phyloP scores from a whole-genome alignment of 2,329 filamentous ascomycete genomes.

The Trichophyton simii region DNA sequence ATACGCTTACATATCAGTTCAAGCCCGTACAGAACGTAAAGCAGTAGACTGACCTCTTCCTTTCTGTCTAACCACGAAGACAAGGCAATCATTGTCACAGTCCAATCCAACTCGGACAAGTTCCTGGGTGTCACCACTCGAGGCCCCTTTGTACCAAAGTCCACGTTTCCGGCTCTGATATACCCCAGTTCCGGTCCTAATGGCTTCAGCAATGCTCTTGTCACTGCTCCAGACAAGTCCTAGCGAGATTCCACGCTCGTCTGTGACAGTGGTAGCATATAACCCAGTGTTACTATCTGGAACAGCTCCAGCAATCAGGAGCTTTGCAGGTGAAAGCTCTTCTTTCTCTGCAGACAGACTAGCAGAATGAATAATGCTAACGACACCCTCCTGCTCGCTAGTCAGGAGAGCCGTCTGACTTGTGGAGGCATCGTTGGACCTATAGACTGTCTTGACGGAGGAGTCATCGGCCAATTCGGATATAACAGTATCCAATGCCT shows the following conservation, averaged over 20 bases:
- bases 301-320: slow-evolving; percentile 63
- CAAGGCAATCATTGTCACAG: slow-evolving; percentile 85
- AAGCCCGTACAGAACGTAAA: background rate
- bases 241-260: slow-evolving; percentile 71
- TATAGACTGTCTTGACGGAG: slow-evolving; percentile 29
- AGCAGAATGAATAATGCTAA: slow-evolving; percentile 63
- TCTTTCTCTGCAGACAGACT: slow-evolving; percentile 56
- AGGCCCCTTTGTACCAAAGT: slow-evolving; percentile 92
- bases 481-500: slow-evolving; percentile 21
- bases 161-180: slow-evolving; percentile 95
- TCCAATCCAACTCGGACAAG: slow-evolving; percentile 73
- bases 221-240: slow-evolving; percentile 90
- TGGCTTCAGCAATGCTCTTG: slow-evolving; percentile 75
- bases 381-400: slow-evolving; percentile 39
- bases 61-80: slow-evolving; percentile 80
- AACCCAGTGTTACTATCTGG: slow-evolving; percentile 75
- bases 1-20: slow-evolving; percentile 12
- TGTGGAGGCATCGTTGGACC: slow-evolving; percentile 25
- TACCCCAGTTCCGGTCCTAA: slow-evolving; percentile 70
- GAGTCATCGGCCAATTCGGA: slow-evolving; percentile 26
- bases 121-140: slow-evolving; percentile 86
- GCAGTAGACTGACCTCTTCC: slow-evolving; percentile 47
- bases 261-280: slow-evolving; percentile 79
- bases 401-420: slow-evolving; percentile 39
- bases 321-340: slow-evolving; percentile 49